These are phyloP conservation scores for Colletotrichum theobromicola DNA, from an alignment of 2,329 filamentous ascomycete species.

Conservation along the genomic window DNA sequence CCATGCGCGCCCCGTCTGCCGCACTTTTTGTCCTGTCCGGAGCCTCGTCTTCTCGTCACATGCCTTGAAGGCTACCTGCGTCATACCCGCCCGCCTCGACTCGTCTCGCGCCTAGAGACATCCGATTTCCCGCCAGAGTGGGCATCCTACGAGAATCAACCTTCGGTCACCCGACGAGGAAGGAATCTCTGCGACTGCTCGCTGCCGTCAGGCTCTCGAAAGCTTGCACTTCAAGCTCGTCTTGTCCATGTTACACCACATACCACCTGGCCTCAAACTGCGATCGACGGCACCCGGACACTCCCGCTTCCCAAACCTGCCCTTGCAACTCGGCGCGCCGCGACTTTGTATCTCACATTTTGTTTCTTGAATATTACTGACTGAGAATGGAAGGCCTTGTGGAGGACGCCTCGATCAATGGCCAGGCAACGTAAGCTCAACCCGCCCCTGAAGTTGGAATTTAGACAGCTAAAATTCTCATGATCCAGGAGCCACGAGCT, in stretches of 20 bases:
- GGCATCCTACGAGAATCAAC: background rate
- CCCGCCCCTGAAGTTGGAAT: background rate
- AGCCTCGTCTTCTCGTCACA: slow-evolving; percentile 9
- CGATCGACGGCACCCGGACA: background rate
- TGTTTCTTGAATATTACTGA: background rate
- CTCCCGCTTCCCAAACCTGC: background rate
- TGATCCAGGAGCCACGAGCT: slow-evolving; percentile 63
- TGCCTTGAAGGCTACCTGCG: slow-evolving; percentile 16
- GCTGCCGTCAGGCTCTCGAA: background rate
- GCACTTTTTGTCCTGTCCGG: background rate
- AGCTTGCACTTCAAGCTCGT: background rate
- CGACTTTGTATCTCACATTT: background rate
- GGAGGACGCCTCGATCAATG: slow-evolving; percentile 47
- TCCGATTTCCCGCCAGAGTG: background rate
- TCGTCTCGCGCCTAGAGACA: background rate
- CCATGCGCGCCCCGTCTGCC: slow-evolving; percentile 8
- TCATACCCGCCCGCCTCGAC: slow-evolving; percentile 13
- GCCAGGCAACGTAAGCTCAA: slow-evolving; percentile 32
- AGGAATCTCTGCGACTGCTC: background rate
- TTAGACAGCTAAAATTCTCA: background rate
- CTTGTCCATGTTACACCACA: background rate
- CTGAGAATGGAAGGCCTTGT: slow-evolving; percentile 32
- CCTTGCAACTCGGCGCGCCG: background rate
- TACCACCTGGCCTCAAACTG: background rate
- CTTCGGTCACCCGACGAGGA: background rate